These are phyloP conservation scores for Bryum argenteum DNA, from an alignment of 225 moss, liverwort and hornwort species.

Conservation along the genomic window DNA sequence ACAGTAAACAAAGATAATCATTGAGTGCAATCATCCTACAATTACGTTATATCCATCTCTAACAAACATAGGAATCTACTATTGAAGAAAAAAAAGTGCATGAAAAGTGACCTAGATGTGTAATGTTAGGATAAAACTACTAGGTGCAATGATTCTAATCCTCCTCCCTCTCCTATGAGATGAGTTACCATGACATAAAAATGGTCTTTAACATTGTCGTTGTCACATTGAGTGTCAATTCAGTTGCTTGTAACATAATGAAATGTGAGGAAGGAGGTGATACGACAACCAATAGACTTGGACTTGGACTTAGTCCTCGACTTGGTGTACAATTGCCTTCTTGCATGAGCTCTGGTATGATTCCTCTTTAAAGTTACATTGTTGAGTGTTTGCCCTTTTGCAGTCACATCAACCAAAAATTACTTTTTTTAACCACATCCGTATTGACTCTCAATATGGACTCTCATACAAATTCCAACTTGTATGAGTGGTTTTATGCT, in stretches of 20 bases:
- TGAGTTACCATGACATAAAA: background rate
- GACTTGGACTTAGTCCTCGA: slow-evolving; percentile 12
- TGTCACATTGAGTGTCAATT: background rate
- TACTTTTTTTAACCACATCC: too few species aligned
- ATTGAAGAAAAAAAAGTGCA: too few species aligned
- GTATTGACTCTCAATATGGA: too few species aligned
- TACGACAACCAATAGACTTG: background rate
- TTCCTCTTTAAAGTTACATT: background rate
- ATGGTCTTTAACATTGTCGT: slow-evolving; percentile 3
- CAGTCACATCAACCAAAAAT: background rate
- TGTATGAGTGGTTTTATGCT: too few species aligned
- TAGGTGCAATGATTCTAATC: too few species aligned
- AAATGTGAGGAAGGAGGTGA: background rate
- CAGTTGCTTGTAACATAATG: background rate
- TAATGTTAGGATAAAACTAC: too few species aligned
- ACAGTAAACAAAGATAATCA: too few species aligned
- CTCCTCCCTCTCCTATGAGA: background rate
- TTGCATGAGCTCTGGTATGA: background rate
- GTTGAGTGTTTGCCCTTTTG: background rate
- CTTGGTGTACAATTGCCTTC: background rate
- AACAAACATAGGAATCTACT: too few species aligned
- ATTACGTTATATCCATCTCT: too few species aligned
- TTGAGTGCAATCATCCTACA: too few species aligned
- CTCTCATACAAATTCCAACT: too few species aligned
- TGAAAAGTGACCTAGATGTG: too few species aligned